phyloP scores from a whole-genome alignment of 2,329 filamentous ascomycete genomes.

The Neofusicoccum cordaticola region DNA sequence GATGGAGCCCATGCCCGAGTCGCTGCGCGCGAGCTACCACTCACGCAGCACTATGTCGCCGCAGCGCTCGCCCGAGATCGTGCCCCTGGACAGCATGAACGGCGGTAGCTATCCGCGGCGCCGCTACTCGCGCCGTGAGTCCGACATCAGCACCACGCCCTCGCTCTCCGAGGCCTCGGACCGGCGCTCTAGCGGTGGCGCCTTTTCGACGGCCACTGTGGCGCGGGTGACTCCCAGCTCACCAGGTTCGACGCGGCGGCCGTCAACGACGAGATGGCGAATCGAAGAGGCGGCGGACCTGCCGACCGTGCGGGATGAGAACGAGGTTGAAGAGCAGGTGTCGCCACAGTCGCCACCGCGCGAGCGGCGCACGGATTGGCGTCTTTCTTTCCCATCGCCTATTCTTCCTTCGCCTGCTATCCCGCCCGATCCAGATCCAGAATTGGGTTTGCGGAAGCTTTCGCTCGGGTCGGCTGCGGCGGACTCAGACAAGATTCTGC shows the following conservation, averaged over 20 bases:
- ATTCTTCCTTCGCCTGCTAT: constrained; percentile 24
- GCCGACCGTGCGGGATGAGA: not conserved
- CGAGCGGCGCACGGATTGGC: not conserved
- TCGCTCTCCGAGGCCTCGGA: constrained; percentile 13
- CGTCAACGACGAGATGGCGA: not conserved
- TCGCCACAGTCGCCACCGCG: not conserved
- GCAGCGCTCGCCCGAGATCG: constrained; percentile 3
- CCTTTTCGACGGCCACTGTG: not conserved
- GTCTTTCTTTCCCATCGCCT: not conserved
- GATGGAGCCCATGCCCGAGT: constrained; percentile 10
- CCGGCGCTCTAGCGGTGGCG: constrained; percentile 1
- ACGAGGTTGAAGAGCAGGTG: not conserved
- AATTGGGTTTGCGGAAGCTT: not conserved
- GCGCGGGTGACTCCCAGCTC: not conserved
- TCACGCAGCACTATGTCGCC: not conserved
- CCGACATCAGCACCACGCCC: constrained; percentile 8
- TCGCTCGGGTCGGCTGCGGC: not conserved
- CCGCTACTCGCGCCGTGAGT: constrained; percentile 1
- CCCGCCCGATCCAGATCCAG: constrained; percentile 18
- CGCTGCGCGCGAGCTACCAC: constrained; percentile 3
- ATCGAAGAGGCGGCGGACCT: not conserved
- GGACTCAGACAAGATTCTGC: not conserved
- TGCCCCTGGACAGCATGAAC: not conserved
- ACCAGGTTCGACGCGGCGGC: not conserved
- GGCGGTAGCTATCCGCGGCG: not conserved